Evolutionary conservation across 1,284 basidiomycete genomes (phyloP), one percentile per base, ranked within the genome.

Genomic region (Cryptococcus amylolentus): DNA sequence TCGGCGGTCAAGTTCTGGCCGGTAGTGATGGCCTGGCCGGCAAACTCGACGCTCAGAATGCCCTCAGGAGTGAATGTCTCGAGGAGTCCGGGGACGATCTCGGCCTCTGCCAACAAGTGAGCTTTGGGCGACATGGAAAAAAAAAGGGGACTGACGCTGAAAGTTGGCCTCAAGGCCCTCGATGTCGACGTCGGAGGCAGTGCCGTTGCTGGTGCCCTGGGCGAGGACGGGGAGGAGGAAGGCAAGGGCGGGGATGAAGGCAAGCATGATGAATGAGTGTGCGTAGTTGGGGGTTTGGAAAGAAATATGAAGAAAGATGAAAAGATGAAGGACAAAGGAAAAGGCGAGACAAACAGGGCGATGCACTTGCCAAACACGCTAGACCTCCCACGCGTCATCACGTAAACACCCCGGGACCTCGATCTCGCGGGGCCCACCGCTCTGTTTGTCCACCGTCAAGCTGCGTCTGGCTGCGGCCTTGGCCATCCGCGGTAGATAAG

Each of bases 1-100:
- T 78, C 78, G 74, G 81, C 79, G 40, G 80, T 78, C 55, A 88
- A 70, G n/a, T 73, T 63, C 70, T 86, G 83, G 47, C 88, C 88
- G 7, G 84, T 81, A 16, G 80, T 65, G 49, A 86, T 77, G 52
- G 67, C 56, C 4, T 82, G 71, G 23, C 58, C 57, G 51, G 79
- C 66, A 71, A 82, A 89, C 55, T 79, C 75, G 57, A 85, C 72
- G 40, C 77, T 70, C 55, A 89, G 77, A 46, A 84, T 54, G 27
- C 83, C 84, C 44, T 71, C 72, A 8, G 86, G 87, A 55, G 75
- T 70, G 70, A 89, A 88, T 20, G 78, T 76, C 12, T 80, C 41
- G 49, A 88, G 64, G 47, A 86, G 74, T 54, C 80, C 75, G 4
- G 87, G 86, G 47, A 85, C 83, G 57, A 88, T 77, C 49, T 77